Conservation (phyloP, 208 protist species). For the Acanthamoeba royreba region DNA sequence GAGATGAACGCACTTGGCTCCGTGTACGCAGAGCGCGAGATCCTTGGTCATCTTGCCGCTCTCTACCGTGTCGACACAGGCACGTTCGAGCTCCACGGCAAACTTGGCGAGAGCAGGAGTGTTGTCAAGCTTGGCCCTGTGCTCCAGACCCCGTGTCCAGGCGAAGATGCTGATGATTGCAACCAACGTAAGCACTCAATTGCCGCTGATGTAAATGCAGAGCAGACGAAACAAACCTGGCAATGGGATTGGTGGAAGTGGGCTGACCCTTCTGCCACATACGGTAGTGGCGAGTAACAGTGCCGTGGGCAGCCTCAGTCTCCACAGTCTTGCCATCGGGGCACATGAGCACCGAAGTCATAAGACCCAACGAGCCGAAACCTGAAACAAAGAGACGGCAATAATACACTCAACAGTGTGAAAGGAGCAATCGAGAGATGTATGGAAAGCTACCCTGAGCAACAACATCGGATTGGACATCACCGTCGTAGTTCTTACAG, state of each 20-base stretch:
- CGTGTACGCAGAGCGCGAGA: conserved; percentile 93
- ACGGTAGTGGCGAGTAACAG: conserved; percentile 96
- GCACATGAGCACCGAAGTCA: conserved; percentile 96
- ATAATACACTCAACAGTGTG: background rate
- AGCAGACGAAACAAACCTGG: conserved; percentile 71
- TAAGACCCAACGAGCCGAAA: conserved; percentile 96
- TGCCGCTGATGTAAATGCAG: background rate
- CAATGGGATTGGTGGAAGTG: conserved; percentile 97
- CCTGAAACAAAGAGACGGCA: conserved; percentile 70
- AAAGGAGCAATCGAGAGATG: background rate
- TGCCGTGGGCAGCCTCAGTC: conserved; percentile 95
- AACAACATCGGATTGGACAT: conserved; percentile 97
- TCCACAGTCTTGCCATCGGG: conserved; percentile 96
- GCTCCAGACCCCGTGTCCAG: conserved; percentile 93
- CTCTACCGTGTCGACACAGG: conserved; percentile 91
- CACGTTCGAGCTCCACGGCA: conserved; percentile 84
- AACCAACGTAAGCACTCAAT: background rate
- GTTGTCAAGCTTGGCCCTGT: conserved; percentile 93
- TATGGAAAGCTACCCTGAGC: conserved; percentile 81
- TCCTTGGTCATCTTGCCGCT: conserved; percentile 97
- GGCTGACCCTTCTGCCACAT: conserved; percentile 93
- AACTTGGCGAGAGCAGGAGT: conserved; percentile 90
- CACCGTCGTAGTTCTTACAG: conserved; percentile 99
- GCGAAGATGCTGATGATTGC: conserved; percentile 88
- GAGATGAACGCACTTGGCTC: conserved; percentile 41